Base-by-base conservation (phyloP, 139 green algal species). In the Yamagishiella unicocca region DNA sequence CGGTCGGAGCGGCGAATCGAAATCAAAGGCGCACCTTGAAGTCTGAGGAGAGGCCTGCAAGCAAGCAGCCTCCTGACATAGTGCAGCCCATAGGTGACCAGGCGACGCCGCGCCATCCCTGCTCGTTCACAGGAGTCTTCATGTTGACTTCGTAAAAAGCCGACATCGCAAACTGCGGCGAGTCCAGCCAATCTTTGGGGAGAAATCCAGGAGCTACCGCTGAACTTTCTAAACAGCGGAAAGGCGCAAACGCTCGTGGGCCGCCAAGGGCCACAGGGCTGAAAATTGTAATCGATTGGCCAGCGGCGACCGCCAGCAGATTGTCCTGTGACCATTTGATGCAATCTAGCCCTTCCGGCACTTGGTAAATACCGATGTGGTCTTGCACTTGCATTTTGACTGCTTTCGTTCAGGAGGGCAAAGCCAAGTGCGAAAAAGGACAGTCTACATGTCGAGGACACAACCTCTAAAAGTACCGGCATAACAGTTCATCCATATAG, bases 321-420 rank as follows among this genome's bases (percentile, higher is more conserved):
- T 85, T 85, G 40, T 85, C 79, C 24, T 75, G 40, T 0, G 79
- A 85, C 79, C 79, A 85, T 62, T 55, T 75, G 17, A 62, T 55
- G 22, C 61, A 75, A 29, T 85, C 79, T 7, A 62, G 37, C 7
- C 25, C 40, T 6, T 58, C 27, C 8, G 79, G 79, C 17, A 42
- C 31, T 43, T 85, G 62, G 61, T 66, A 85, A 3, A 85, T 42
- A 14, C 38, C 78, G 12, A 71, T 27, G 24, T 83, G 76, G 53
- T 83, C 76, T 37, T 71, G 54, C 4, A 83, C 38, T 71, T 83
- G 74, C 74, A 82, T 82, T 68, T 50, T 68, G n/a, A n/a, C n/a
- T n/a, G n/a, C n/a, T n/a, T n/a, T n/a, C n/a, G n/a, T n/a, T n/a
- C n/a, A n/a, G n/a, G n/a, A n/a, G n/a, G n/a, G n/a, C n/a, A n/a